Evolutionary conservation across 225 moss, liverwort and hornwort species (phyloP), one percentile per base, ranked within the genome.

Genomic region (Sphagnum contortum): DNA sequence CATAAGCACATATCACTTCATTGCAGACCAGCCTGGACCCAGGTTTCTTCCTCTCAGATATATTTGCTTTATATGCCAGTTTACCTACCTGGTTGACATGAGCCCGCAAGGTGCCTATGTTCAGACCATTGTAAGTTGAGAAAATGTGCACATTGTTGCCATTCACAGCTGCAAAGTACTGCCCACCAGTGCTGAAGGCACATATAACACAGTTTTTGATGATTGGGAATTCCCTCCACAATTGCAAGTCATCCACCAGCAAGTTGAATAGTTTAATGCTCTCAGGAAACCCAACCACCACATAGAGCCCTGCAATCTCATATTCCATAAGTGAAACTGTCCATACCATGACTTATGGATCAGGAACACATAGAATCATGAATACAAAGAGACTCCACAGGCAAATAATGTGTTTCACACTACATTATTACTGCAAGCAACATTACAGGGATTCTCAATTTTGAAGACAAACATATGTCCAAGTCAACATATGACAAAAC

Each of bases 131-230:
- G 46, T 80, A 84, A 59, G 89, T 87, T 56, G 87, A 81, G 61
- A 87, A 78, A 12, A 90, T 79, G 61, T 84, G 80, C n/a, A 90
- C 72, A 47, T 66, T 70, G 55, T 84, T 90, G 58, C 77, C 76
- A 67, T 78, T 76, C 45, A 74, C 76, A 5, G 87, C 84, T 5
- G 89, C 89, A 69, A 90, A 84, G 57, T 82, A 82, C 63, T 90
- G 89, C 11, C 89, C 89, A 63, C 89, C 84, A 12, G 66, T 79
- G 78, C 91, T 86, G 63, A 91, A 88, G 47, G 88, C 72, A 61
- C 85, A 91, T n/a, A 83, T 77, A 63, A 81, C 79, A 70, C 91
- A 91, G 49, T 81, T 79, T 48, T 86, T 91, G 64, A 91, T 11
- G 45, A 49, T 74, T 46, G 83, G 68, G 68, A 91, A 88, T 44